Base-by-base conservation (phyloP, 1,284 basidiomycete species). In the Athelia psychrophila region DNA sequence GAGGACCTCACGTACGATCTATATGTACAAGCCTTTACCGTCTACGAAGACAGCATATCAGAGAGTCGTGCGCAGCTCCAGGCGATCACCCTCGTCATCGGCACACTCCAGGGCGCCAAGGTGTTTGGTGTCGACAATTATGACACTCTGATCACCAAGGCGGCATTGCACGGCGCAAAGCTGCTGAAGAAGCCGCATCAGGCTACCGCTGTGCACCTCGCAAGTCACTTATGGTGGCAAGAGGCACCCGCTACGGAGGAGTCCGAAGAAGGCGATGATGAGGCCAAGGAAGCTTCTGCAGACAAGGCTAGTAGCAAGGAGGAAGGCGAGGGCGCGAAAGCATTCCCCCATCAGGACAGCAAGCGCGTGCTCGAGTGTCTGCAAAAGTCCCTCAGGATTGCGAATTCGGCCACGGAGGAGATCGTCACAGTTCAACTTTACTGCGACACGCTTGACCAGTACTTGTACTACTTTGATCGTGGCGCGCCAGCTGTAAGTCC, bases 221-320 rank as follows among this genome's bases (percentile, higher is more conserved):
- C 95, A 2, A 95, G 93, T 66, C 95, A 98, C 73, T 73, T 97
- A 63, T 97, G 94, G 93, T 98, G 94, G 94, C 95, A 98, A 67
- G 88, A 90, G 56, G 78, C 77, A 13, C 65, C 71, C 0, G 56
- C 67, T 3, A 61, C 66, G 25, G 67, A 72, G 15, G 77, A 76
- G 52, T 30, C 27, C 13, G 27, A 30, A 30, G 63, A 62, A 1
- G 76, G 77, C 47, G 65, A 60, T 4, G 68, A 68, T 3, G 69
- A 66, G 2, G 73, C 58, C 27, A 73, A 52, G 53, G 56, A 58
- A 30, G 54, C 50, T 9, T 49, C 53, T 0, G 62, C 65, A 23
- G 60, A 60, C 30, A 36, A 60, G 49, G 54, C 59, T 19, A 78
- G 78, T 51, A 76, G 75, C 32, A 74, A 75, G 54, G 76, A 78